Conservation (phyloP, 176 grass and related monocot species). For the Musa beccarii region DNA sequence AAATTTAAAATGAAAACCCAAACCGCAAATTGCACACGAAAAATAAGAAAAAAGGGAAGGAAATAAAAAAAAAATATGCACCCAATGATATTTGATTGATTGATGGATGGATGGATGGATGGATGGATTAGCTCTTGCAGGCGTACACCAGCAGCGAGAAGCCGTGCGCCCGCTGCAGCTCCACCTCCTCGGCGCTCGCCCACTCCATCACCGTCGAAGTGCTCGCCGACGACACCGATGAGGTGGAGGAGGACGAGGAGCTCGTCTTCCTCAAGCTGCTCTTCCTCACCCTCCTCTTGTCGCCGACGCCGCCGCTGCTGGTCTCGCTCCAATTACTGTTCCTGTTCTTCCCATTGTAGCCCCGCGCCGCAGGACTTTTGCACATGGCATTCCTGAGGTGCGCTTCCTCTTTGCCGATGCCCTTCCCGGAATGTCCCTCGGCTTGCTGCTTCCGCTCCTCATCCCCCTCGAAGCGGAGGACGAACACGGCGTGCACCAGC, state of each 20-base stretch:
- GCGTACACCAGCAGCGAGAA: constrained; percentile 77
- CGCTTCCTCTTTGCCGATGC: constrained; percentile 21
- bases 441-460: neutral
- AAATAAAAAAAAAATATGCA: neutral
- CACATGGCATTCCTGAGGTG: neutral
- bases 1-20: neutral
- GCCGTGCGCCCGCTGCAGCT: constrained; percentile 49
- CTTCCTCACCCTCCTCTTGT: constrained; percentile 28
- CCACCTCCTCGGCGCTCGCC: constrained; percentile 65
- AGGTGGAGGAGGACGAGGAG: constrained; percentile 59
- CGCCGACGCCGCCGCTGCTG: constrained; percentile 18
- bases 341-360: neutral
- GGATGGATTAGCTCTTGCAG: constrained; percentile 41
- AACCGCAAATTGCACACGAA: neutral
- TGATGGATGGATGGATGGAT: too few species aligned
- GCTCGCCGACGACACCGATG: constrained; percentile 53
- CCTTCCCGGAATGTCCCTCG: neutral
- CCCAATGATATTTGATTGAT: too few species aligned
- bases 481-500: constrained; percentile 12
- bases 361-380: neutral
- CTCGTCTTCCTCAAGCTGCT: constrained; percentile 40
- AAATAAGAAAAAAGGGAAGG: neutral
- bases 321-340: neutral
- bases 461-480: constrained; percentile 11
- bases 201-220: constrained; percentile 77